phyloP scores from a whole-genome alignment of 2,329 filamentous ascomycete species.

The Penicillium sp. region DNA sequence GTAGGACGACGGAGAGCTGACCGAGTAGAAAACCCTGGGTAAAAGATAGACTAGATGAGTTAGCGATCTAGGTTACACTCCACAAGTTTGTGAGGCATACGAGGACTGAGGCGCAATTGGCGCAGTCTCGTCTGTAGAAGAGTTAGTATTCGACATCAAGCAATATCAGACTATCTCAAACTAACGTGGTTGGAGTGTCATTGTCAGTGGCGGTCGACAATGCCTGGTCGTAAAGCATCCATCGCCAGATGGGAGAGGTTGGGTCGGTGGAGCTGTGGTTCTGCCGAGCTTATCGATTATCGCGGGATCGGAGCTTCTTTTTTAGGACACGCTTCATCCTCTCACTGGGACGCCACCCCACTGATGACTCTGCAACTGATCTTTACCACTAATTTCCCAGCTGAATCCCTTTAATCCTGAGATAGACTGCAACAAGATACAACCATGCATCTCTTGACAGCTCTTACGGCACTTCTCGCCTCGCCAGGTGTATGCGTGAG shows the following conservation, averaged over 20 bases:
- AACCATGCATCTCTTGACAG: constrained; percentile 22
- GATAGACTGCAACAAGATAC: not conserved
- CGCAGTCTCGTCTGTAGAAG: constrained; percentile 27
- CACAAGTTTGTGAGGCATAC: constrained; percentile 30
- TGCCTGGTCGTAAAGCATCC: constrained; percentile 20
- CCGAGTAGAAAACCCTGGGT: constrained; percentile 91
- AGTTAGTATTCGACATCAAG: constrained; percentile 13
- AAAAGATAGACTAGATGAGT: constrained; percentile 68
- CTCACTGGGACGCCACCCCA: constrained; percentile 2
- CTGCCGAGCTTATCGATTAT: constrained; percentile 15
- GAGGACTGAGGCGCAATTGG: constrained; percentile 40
- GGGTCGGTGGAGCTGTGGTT: constrained; percentile 14
- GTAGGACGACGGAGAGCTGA: constrained; percentile 84
- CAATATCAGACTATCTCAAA: not conserved
- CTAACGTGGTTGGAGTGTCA: constrained; percentile 34
- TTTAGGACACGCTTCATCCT: constrained; percentile 7
- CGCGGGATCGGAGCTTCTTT: constrained; percentile 9
- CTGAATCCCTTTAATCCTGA: not conserved
- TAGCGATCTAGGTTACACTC: constrained; percentile 16
- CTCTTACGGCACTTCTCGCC: constrained; percentile 20
- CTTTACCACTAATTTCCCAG: not conserved
- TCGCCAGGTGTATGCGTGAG: constrained; percentile 20
- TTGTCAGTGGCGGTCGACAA: constrained; percentile 27
- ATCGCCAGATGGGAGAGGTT: constrained; percentile 22
- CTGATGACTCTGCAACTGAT: not conserved